These are phyloP conservation scores for Trichoderma sp. DNA, from an alignment of 2,329 filamentous ascomycete genomes.

Conservation along the genomic window DNA sequence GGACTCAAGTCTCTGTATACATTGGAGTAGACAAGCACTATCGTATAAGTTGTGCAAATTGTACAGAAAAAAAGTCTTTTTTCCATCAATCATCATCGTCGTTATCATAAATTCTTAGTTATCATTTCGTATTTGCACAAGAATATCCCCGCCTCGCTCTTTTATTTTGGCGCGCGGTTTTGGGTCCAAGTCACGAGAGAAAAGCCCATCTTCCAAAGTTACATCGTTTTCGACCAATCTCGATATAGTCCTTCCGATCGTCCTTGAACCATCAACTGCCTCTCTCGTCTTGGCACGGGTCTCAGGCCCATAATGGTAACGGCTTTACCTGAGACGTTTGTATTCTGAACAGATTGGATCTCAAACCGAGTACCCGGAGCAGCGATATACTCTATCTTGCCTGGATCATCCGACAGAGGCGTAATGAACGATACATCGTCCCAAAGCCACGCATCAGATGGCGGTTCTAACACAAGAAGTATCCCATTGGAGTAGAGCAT, in stretches of 20 bases:
- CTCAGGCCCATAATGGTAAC: conserved; percentile 11
- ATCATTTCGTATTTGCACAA: background rate
- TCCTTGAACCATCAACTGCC: background rate
- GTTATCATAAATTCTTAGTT: background rate
- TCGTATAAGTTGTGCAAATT: background rate
- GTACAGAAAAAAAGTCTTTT: background rate
- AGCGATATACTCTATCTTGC: conserved; percentile 21
- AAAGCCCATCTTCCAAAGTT: too few species aligned
- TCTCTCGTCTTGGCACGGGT: background rate
- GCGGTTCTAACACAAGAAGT: background rate
- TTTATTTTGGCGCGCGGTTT: background rate
- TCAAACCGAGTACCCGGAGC: conserved; percentile 17
- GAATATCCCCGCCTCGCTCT: background rate
- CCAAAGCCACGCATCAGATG: conserved; percentile 13
- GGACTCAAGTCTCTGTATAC: background rate
- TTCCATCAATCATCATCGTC: background rate
- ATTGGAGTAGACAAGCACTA: background rate
- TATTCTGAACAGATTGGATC: conserved; percentile 8
- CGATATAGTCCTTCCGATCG: background rate
- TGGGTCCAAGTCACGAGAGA: too few species aligned
- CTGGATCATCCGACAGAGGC: conserved; percentile 24
- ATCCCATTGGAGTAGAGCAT: conserved; percentile 28
- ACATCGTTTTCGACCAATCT: background rate
- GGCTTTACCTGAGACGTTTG: background rate
- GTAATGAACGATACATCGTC: conserved; percentile 17